Conservation (phyloP, 73 alveolate species). For the Paramecium biaurelia region DNA sequence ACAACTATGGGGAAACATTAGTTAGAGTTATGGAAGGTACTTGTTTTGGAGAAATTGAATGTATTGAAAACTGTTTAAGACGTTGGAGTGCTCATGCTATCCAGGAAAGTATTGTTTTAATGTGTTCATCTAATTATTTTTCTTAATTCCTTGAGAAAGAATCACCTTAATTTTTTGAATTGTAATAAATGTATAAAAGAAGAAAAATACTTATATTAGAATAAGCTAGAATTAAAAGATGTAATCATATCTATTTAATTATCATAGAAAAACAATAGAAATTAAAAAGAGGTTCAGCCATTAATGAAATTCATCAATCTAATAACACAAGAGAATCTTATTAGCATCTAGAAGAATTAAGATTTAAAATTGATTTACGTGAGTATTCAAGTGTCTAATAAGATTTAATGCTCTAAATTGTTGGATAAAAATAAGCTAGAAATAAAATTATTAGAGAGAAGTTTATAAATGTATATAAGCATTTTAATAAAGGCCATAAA, state of each 20-base stretch:
- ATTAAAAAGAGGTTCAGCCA: neutral
- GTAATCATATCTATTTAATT: neutral
- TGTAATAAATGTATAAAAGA: slow-evolving; percentile 28
- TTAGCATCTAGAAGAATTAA: neutral
- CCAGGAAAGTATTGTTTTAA: neutral
- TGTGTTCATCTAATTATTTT: neutral
- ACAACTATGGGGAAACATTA: neutral
- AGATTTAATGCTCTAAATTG: neutral
- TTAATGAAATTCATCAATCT: neutral
- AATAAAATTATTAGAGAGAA: neutral
- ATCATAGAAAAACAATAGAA: neutral
- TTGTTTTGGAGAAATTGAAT: slow-evolving; percentile 64
- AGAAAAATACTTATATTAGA: neutral
- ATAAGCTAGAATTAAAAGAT: neutral
- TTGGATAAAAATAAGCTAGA: slow-evolving; percentile 23
- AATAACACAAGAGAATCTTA: neutral
- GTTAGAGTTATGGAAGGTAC: slow-evolving; percentile 59
- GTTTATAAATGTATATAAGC: neutral
- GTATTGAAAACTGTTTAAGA: neutral
- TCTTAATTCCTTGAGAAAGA: neutral
- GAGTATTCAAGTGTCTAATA: neutral
- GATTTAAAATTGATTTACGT: neutral
- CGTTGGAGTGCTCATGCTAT: slow-evolving; percentile 43
- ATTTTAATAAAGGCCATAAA: neutral
- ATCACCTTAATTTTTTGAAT: neutral